Evolutionary conservation across 345 rosid species (phyloP).

Genomic region (Microcos paniculata): DNA sequence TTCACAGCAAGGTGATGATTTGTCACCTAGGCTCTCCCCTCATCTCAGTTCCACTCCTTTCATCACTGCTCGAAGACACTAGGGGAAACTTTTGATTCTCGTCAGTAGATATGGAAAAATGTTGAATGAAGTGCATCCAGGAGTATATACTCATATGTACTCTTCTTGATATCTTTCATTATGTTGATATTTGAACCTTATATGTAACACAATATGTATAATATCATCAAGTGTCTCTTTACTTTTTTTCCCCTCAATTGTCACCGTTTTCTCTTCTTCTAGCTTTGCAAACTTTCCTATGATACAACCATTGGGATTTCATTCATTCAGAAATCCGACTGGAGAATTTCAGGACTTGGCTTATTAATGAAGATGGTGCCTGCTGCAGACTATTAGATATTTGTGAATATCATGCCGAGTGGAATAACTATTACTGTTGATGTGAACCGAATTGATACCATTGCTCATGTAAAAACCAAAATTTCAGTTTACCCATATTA

Average conservation of each 20-base stretch:
- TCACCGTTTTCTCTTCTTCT: neutral
- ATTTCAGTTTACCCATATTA: too few species aligned
- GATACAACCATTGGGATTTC: too few species aligned
- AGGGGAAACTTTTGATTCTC: neutral
- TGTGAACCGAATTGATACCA: too few species aligned
- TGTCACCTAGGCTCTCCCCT: constrained; percentile 42
- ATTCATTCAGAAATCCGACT: too few species aligned
- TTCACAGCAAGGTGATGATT: constrained; percentile 35
- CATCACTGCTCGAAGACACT: constrained; percentile 41
- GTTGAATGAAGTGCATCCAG: neutral
- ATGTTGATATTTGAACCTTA: neutral
- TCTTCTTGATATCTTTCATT: neutral
- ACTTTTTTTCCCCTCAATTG: neutral
- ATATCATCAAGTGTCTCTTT: neutral
- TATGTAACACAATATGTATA: neutral
- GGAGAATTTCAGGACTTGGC: too few species aligned
- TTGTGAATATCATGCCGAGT: too few species aligned
- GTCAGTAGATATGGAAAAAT: neutral
- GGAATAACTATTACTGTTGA: too few species aligned
- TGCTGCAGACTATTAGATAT: too few species aligned
- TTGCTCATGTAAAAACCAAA: too few species aligned
- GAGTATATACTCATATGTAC: neutral
- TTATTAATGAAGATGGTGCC: too few species aligned
- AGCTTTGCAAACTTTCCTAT: neutral
- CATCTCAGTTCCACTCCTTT: constrained; percentile 64